These are phyloP conservation scores for Prunella vulgaris DNA, from an alignment of 257 asterid species.

Conservation along the genomic window DNA sequence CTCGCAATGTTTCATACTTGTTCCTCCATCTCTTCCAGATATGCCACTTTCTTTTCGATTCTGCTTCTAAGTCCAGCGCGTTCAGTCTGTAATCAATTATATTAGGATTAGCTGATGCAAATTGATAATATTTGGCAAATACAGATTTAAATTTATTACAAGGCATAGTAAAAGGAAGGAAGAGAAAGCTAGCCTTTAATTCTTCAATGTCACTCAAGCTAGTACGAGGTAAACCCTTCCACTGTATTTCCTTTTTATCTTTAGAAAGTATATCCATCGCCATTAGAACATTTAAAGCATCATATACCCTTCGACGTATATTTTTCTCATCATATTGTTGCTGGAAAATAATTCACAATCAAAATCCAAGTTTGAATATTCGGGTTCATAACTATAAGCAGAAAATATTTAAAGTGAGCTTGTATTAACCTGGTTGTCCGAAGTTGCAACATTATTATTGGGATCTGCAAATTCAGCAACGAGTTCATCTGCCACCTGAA, in stretches of 20 bases:
- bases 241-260: slow-evolving; percentile 84
- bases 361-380: slow-evolving; percentile 1
- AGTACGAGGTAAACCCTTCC: slow-evolving; percentile 85
- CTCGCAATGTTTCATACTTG: slow-evolving; percentile 44
- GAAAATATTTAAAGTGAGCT: slow-evolving; percentile 8
- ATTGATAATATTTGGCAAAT: not conserved
- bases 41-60: slow-evolving; percentile 76
- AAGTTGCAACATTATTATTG: slow-evolving; percentile 39
- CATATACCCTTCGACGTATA: slow-evolving; percentile 83
- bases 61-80: slow-evolving; percentile 58
- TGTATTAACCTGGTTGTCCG: slow-evolving; percentile 68
- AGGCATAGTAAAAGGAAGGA: not conserved
- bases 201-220: slow-evolving; percentile 69
- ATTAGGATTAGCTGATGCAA: slow-evolving; percentile 5
- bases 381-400: slow-evolving; percentile 6
- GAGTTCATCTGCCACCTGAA: slow-evolving; percentile 90
- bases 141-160: not conserved
- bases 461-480: slow-evolving; percentile 79
- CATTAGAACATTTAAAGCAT: slow-evolving; percentile 86
- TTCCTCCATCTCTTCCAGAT: slow-evolving; percentile 72
- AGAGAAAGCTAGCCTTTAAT: slow-evolving; percentile 43
- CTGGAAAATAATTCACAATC: slow-evolving; percentile 35
- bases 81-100: slow-evolving; percentile 46
- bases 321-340: slow-evolving; percentile 87
- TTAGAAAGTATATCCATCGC: slow-evolving; percentile 90